These are phyloP conservation scores for Candida sanyiensis DNA, from an alignment of 805 yeast species.

Conservation along the genomic window DNA sequence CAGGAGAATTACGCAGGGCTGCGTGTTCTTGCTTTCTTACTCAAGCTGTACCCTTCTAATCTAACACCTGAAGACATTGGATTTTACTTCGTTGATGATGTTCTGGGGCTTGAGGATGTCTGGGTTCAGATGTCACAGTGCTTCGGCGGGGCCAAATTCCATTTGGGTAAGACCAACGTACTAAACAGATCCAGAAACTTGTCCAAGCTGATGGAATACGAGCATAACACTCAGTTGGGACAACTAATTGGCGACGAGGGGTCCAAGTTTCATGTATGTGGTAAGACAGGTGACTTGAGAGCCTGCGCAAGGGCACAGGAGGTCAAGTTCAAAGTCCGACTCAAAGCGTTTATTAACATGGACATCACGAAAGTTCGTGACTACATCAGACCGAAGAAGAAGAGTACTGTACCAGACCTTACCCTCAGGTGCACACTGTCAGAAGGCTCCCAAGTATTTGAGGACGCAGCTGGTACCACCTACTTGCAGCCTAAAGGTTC, in stretches of 20 bases:
- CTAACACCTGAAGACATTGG: conserved; percentile 28
- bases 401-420: conserved; percentile 1
- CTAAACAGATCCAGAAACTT: conserved; percentile 16
- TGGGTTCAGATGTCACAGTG: conserved; percentile 35
- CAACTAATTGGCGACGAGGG: background rate
- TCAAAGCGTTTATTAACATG: conserved; percentile 35
- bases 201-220: conserved; percentile 1
- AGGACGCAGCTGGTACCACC: conserved; percentile 1
- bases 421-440: conserved; percentile 3
- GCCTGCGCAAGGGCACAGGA: background rate
- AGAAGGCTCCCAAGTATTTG: conserved; percentile 23
- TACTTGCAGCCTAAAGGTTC: conserved; percentile 31
- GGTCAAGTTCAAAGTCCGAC: conserved; percentile 21
- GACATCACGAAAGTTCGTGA: conserved; percentile 15
- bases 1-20: conserved; percentile 39
- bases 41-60: conserved; percentile 37
- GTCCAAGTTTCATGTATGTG: conserved; percentile 16
- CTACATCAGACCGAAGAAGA: conserved; percentile 7
- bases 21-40: conserved; percentile 25
- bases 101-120: conserved; percentile 49
- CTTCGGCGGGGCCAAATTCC: conserved; percentile 26
- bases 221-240: background rate
- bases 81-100: conserved; percentile 36
- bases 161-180: conserved; percentile 25
- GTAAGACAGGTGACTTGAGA: conserved; percentile 8